phyloP scores from a whole-genome alignment of 257 asterid species.

The Ilex aquifolium region DNA sequence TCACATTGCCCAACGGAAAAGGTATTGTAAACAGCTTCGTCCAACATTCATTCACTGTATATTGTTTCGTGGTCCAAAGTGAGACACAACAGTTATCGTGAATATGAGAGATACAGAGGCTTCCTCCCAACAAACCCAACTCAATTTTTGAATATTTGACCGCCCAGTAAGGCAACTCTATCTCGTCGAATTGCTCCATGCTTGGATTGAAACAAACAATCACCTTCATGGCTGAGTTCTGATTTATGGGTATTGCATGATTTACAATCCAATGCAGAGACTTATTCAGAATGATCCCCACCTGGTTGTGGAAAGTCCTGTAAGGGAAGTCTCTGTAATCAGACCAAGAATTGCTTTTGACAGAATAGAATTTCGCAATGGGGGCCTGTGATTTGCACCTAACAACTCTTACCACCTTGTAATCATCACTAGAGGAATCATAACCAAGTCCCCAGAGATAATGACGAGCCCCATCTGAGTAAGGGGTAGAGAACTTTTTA shows the following conservation, averaged over 20 bases:
- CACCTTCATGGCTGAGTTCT: background rate
- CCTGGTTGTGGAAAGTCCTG: background rate
- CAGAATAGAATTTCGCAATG: too few relatives aligned
- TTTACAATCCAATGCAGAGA: background rate
- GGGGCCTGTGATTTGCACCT: background rate
- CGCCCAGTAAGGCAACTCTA: background rate
- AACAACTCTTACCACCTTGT: background rate
- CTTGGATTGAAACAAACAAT: background rate
- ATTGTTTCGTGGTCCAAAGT: background rate
- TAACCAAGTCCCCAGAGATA: background rate
- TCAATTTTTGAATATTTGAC: background rate
- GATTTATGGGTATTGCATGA: background rate
- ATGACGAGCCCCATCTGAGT: background rate
- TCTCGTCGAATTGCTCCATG: background rate
- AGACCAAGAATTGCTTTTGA: background rate
- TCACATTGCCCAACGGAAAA: background rate
- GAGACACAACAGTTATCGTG: too few relatives aligned
- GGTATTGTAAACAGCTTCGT: background rate
- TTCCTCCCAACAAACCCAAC: background rate
- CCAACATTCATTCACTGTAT: background rate
- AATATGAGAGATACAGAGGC: background rate
- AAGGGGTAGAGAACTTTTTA: background rate
- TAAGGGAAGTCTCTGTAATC: background rate
- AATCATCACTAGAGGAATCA: background rate
- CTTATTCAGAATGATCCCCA: background rate